phyloP scores from a whole-genome alignment of 371 early-diverging fungal species.

The Rhizopus microsporus region DNA sequence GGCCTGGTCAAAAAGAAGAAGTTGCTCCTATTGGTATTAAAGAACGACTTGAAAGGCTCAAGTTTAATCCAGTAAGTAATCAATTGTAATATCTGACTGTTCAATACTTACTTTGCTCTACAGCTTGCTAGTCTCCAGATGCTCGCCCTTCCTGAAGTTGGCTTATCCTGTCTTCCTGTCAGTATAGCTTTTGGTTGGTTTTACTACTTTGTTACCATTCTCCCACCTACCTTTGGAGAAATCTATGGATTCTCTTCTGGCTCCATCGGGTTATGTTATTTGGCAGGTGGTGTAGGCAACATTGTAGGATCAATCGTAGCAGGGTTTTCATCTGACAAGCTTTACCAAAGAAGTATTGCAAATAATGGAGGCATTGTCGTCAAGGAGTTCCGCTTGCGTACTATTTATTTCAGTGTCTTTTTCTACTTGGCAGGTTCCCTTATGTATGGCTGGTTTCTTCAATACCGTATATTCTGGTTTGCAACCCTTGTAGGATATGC shows the following conservation, averaged over 20 bases:
- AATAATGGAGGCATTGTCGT: conserved; percentile 17
- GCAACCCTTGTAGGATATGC: conserved; percentile 30
- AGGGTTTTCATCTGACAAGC: conserved; percentile 36
- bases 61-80: conserved; percentile 42
- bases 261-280: conserved; percentile 47
- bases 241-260: conserved; percentile 51
- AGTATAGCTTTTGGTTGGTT: conserved; percentile 51
- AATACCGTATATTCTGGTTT: conserved; percentile 27
- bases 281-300: conserved; percentile 56
- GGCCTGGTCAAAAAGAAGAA: conserved; percentile 16
- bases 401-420: conserved; percentile 30
- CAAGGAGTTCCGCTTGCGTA: conserved; percentile 27
- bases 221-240: conserved; percentile 38
- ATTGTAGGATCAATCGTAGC: conserved; percentile 43
- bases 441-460: conserved; percentile 44
- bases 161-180: conserved; percentile 26
- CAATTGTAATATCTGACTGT: not conserved
- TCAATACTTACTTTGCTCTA: conserved; percentile 1
- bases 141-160: conserved; percentile 23
- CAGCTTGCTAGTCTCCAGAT: conserved; percentile 36
- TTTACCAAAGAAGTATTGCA: conserved; percentile 21
- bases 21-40: conserved; percentile 5
- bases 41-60: conserved; percentile 23
- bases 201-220: conserved; percentile 49
- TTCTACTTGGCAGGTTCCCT: conserved; percentile 26